Conservation (phyloP, 2,329 filamentous ascomycete species). For the Bimuria novae-zelandiae region DNA sequence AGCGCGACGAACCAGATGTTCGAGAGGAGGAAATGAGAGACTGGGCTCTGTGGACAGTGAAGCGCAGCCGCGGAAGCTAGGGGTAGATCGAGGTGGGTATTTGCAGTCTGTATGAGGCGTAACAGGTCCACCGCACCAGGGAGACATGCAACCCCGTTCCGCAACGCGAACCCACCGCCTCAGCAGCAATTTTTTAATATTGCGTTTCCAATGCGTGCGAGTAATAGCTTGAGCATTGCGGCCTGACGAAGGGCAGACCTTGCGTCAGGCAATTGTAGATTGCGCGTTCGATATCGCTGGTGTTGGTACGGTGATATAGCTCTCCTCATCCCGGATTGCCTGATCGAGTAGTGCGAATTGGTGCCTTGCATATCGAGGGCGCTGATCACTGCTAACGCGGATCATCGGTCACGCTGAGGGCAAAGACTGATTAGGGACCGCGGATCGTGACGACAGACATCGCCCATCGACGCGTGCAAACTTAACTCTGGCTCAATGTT, state of each 20-base stretch:
- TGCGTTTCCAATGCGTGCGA: background rate
- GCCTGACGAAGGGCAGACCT: too few species aligned
- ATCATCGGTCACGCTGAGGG: constrained; percentile 5
- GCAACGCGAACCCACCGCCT: constrained; percentile 9
- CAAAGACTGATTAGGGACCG: background rate
- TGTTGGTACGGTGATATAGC: background rate
- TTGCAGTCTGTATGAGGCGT: background rate
- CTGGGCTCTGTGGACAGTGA: background rate
- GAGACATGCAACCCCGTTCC: constrained; percentile 6
- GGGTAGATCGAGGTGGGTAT: background rate
- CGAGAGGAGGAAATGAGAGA: background rate
- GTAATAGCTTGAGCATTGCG: too few species aligned
- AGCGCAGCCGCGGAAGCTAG: background rate
- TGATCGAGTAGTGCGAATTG: background rate
- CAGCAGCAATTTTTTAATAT: background rate
- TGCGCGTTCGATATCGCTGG: background rate
- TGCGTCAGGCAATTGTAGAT: background rate
- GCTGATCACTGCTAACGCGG: constrained; percentile 3
- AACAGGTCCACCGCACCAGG: background rate
- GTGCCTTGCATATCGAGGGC: constrained; percentile 7
- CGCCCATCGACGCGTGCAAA: too few species aligned
- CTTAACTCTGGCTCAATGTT: too few species aligned
- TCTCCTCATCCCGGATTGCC: background rate
- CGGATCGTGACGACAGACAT: background rate
- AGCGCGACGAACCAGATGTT: background rate